Conservation (phyloP, 1,284 basidiomycete species). For the Butyriboletus appendiculatus region DNA sequence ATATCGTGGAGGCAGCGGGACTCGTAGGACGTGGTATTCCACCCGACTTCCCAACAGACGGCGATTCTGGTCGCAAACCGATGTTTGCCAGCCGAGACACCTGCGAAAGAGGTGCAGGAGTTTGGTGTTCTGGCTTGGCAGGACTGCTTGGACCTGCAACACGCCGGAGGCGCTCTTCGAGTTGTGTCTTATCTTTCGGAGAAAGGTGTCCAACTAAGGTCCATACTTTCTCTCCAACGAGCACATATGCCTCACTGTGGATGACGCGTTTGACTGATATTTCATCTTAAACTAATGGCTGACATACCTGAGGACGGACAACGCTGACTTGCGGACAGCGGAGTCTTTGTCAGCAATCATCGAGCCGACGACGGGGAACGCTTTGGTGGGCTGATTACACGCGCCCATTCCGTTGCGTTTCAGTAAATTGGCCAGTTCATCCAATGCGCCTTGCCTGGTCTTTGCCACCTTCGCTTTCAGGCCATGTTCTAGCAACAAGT, state of each 20-base stretch:
- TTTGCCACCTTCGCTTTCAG: constrained; percentile 89
- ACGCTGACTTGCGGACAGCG: constrained; percentile 80
- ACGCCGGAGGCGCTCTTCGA: constrained; percentile 88
- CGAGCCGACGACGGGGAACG: constrained; percentile 77
- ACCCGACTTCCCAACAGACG: constrained; percentile 45
- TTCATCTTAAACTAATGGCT: neutral
- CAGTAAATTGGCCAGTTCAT: constrained; percentile 78
- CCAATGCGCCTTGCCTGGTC: constrained; percentile 82
- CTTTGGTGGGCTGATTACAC: constrained; percentile 74
- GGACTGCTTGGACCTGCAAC: constrained; percentile 66
- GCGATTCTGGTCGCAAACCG: constrained; percentile 56
- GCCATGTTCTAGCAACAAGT: constrained; percentile 84
- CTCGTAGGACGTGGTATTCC: constrained; percentile 63
- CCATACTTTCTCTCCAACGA: constrained; percentile 89
- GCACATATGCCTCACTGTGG: constrained; percentile 75
- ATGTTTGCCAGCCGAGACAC: constrained; percentile 55
- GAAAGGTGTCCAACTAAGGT: constrained; percentile 74
- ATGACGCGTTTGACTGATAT: constrained; percentile 14
- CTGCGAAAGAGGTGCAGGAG: constrained; percentile 39
- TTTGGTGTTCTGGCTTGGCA: constrained; percentile 44
- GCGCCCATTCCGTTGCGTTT: constrained; percentile 84
- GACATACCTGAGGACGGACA: constrained; percentile 69
- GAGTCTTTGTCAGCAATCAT: constrained; percentile 91
- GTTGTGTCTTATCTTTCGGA: constrained; percentile 87
- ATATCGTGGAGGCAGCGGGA: constrained; percentile 52